These are phyloP conservation scores for Dalbergia cultrata DNA, from an alignment of 306 rosid species.

Conservation along the genomic window DNA sequence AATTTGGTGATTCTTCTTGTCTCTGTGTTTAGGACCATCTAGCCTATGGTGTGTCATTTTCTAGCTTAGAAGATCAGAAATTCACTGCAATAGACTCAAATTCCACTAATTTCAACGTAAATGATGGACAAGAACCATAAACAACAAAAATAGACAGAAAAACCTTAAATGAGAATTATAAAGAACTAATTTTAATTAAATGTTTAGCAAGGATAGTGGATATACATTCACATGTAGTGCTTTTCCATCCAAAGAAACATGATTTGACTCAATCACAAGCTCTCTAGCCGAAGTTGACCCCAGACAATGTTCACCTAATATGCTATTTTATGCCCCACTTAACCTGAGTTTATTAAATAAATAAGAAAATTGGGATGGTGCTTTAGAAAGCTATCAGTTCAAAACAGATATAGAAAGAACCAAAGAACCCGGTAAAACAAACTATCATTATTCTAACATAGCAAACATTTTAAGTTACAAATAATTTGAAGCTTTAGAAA, in stretches of 20 bases:
- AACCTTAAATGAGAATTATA: background rate
- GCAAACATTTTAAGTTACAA: conserved; percentile 9
- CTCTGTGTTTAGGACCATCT: conserved; percentile 36
- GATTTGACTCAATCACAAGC: conserved; percentile 56
- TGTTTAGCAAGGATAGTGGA: conserved; percentile 27
- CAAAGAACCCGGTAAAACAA: background rate
- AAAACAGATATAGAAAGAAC: conserved; percentile 31
- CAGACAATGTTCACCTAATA: conserved; percentile 46
- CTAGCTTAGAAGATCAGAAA: conserved; percentile 14
- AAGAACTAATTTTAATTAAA: background rate
- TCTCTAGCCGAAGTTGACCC: conserved; percentile 57
- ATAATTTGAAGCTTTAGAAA: background rate
- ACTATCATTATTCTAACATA: conserved; percentile 24
- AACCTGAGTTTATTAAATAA: conserved; percentile 36
- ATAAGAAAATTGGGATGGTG: conserved; percentile 5
- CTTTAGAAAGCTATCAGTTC: background rate
- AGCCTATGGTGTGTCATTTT: conserved; percentile 22
- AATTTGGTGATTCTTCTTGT: conserved; percentile 44
- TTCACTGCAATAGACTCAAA: conserved; percentile 5
- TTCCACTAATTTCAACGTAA: conserved; percentile 4
- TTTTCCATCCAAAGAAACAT: conserved; percentile 41
- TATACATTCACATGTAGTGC: conserved; percentile 25
- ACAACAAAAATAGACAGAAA: background rate
- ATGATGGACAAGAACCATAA: conserved; percentile 13
- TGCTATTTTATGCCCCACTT: conserved; percentile 40